Evolutionary conservation across 495 filamentous ascomycete species (phyloP), one percentile per base, ranked within the genome.

Genomic region (Hamigera avellanea): DNA sequence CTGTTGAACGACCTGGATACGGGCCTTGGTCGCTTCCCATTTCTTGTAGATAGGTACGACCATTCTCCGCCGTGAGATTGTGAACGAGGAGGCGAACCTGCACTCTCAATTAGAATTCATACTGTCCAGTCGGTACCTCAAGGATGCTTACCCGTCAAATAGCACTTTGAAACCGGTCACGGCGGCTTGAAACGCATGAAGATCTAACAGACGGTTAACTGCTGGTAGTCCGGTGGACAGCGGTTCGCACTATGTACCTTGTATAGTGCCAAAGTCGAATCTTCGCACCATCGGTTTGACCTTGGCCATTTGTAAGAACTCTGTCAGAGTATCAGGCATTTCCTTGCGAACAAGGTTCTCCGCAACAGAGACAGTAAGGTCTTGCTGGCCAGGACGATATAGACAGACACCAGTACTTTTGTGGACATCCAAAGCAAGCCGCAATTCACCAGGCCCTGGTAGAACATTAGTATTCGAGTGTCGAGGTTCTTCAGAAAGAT

Each of bases 31-130:
- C 1, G 86, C 81, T 48, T 89, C 83, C 83, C 84, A 89, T 53
- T 83, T 86, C 61, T 93, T 93, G 57, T 87, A 77, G 33, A 89
- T 84, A 0, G 83, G 84, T n/a, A 89, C 82, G 15, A 91, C 80
- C 73, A 81, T 85, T 40, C 83, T 73, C 29, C 83, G 73, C n/a
- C 85, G 82, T 2, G 85, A 78, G 38, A 93, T 91, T 40, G 78
- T 73, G 46, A 93, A 86, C 3, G 71, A 77, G 0, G 72, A 62
- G 8, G 81, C 85, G 29, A 80, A 57, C 25, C 78, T 68, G 35
- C 43, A 19, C 30, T 12, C 27, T 33, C 3, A 47, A 19, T 9
- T 17, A 12, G 29, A 52, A 12, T 26, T 6, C 25, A 6, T 26
- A 6, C 12, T 6, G 6, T 6, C 25, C 25, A 30, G 27, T 6